Evolutionary conservation across 1,284 basidiomycete species (phyloP).

Genomic region (Blastosporella zonata): DNA sequence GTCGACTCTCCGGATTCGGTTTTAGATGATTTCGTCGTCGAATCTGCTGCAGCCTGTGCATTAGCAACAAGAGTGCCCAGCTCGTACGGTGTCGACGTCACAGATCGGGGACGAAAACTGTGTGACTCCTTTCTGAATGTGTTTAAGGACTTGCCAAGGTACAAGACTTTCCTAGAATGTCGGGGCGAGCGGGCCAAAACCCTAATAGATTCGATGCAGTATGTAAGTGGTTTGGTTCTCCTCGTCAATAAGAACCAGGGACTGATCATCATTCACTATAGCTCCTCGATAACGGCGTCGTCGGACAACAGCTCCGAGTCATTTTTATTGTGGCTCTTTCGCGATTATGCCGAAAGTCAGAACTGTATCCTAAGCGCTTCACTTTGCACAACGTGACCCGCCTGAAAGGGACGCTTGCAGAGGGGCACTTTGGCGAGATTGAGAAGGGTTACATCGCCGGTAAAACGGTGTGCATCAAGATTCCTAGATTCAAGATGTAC

Average conservation of each 20-base stretch:
- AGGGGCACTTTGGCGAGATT: background rate
- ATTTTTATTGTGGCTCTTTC: constrained; percentile 13
- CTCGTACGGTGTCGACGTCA: background rate
- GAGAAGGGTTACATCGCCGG: background rate
- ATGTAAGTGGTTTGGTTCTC: background rate
- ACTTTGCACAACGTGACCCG: constrained; percentile 10
- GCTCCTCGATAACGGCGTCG: constrained; percentile 10
- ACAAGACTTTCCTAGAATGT: background rate
- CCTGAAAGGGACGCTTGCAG: background rate
- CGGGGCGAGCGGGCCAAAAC: background rate
- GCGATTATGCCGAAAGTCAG: constrained; percentile 13
- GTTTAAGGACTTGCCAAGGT: background rate
- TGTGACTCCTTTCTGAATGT: background rate
- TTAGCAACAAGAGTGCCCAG: background rate
- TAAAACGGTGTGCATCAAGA: constrained; percentile 1
- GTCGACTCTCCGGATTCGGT: background rate
- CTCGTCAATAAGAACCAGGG: background rate
- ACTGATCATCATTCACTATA: background rate
- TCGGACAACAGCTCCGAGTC: constrained; percentile 4
- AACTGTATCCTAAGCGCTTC: constrained; percentile 12
- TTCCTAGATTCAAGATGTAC: background rate
- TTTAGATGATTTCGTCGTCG: constrained; percentile 1
- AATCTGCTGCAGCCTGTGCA: background rate
- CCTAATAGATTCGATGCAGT: background rate
- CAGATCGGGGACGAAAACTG: background rate